Base-by-base conservation (phyloP, 768 basidiomycete genomes). In the Trametes cingulata region DNA sequence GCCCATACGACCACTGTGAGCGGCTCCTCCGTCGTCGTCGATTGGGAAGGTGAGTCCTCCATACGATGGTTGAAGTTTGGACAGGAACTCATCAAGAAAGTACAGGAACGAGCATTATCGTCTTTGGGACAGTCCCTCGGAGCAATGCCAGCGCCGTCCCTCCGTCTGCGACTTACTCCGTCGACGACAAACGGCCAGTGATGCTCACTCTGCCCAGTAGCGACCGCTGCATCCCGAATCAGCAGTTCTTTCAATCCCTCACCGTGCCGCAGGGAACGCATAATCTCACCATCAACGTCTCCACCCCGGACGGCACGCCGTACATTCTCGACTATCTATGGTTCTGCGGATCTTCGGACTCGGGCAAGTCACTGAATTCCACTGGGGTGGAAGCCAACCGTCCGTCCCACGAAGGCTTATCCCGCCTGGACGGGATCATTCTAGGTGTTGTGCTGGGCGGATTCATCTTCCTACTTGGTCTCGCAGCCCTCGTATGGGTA, bases 31-130 rank as follows among this genome's bases (percentile, higher is more conserved):
- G 59, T 55, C 8, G 29, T 33, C 0, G 35, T 61, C 3, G 20
- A 46, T 2, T 61, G 54, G 22, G 35, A 47, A 20, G 53, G 59
- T 61, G 14, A 22, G 59, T 22, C 12, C 14, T 24, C 6, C 25
- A 9, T 10, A 33, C 29, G 3, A 9, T 4, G 1, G 17, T 39
- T 40, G 27, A 8, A n/a, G 17, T 20, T 6, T 6, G 13, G 1
- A n/a, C 22, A 13, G 17, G 6, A 2, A 9, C 24, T 25, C 14
- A 46, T 61, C 17, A 61, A 55, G n/a, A 39, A 1, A 1, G 17
- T 15, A n/a, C 46, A 83, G 80, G 79, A n/a, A 78, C 74, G n/a
- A 76, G 74, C 22, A 76, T 83, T 15, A 69, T 74, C 2, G 76
- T 82, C 7, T 76, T 78, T 52, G 82, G 82, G 0, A 78, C 77